Evolutionary conservation across 768 basidiomycete genomes (phyloP), one percentile per base, ranked within the genome.

Genomic region (Mycena rebaudengoi): DNA sequence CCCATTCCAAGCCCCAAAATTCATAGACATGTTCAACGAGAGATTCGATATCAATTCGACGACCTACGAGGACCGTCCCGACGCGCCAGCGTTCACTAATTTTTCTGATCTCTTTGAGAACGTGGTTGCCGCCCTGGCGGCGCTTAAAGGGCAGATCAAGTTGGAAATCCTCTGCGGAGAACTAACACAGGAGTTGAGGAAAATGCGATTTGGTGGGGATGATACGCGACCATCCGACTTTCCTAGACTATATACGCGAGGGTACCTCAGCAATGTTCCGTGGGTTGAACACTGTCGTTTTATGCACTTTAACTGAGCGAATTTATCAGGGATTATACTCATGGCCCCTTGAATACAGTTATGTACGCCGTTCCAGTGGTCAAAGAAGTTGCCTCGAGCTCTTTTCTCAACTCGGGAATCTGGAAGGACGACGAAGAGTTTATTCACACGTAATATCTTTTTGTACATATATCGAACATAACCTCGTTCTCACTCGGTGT

Each of bases 91-190:
- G 7, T 26, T 35, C 23, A 23, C 41, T 5, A 60, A 60, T 33
- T 60, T 43, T 44, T 26, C 39, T 10, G 59, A 60, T 26, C n/a
- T 60, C 2, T 60, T 60, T 20, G 50, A 33, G 3, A 52, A 52
- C 25, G 59, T 45, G 5, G 49, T 23, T 11, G 50, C 35, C 23
- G 49, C 59, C 14, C 21, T 60, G 29, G 20, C 16, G 4, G n/a
- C 41, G 23, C 59, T 60, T 25, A 52, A 60, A 37, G 23, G 8
- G n/a, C 40, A 60, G 50, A 20, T 52, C 40, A 60, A 60, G 23
- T 45, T 60, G 30, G 59, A 60, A 29, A 26, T 60, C 11, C 16
- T 60, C 4, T 60, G 59, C 33, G 59, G 59, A 12, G 59, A 60
- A 20, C 33, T 60, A 18, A 60, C 41, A 0, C 39, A 60, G 18